Conservation (phyloP, 352 stramenopile genomes). For the Aphanomyces euteiches region DNA sequence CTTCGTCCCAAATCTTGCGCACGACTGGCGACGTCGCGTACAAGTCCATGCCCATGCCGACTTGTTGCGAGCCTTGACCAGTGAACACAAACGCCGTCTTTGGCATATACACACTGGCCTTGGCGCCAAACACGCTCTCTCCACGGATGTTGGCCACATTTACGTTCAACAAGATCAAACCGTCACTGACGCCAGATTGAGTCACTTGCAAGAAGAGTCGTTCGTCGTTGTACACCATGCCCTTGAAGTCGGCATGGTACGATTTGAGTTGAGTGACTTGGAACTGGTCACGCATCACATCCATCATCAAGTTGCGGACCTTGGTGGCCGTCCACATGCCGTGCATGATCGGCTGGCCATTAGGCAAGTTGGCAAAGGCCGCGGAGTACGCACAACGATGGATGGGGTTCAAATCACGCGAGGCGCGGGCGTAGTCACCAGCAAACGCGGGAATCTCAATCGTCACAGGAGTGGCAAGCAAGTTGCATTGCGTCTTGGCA, state of each 20-base stretch:
- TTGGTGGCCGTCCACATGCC: constrained; percentile 82
- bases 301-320: constrained; percentile 52
- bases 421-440: constrained; percentile 59
- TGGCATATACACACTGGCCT: constrained; percentile 58
- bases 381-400: constrained; percentile 71
- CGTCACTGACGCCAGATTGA: constrained; percentile 57
- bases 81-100: constrained; percentile 80
- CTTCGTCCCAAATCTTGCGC: constrained; percentile 74
- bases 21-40: constrained; percentile 64
- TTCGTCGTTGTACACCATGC: constrained; percentile 80
- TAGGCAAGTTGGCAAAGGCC: constrained; percentile 63
- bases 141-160: constrained; percentile 63
- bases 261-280: constrained; percentile 57
- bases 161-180: constrained; percentile 62
- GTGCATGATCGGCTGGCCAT: constrained; percentile 79
- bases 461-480: too few species aligned
- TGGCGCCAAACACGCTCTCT: constrained; percentile 64
- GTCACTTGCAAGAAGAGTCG: constrained; percentile 67
- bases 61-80: constrained; percentile 68
- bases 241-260: constrained; percentile 79
- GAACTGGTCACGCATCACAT: constrained; percentile 38
- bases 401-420: constrained; percentile 81
- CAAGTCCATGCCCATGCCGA: constrained; percentile 87
- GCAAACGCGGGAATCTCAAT: too few species aligned
- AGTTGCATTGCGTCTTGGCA: too few species aligned